phyloP scores from a whole-genome alignment of 2,329 filamentous ascomycete genomes.

The Alternaria sp. region DNA sequence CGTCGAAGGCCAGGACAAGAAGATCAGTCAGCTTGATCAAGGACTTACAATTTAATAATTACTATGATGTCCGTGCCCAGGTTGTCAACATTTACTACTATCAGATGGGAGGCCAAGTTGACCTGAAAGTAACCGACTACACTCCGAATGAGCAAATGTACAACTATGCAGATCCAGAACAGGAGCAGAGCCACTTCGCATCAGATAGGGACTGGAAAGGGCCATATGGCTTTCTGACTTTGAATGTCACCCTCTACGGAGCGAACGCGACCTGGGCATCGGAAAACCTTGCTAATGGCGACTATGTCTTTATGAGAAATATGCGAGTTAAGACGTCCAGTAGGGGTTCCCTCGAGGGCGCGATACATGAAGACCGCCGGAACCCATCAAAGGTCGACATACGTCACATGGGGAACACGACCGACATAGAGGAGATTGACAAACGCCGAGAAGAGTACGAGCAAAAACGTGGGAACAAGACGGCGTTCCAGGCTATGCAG shows the following conservation, averaged over 20 bases:
- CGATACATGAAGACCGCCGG: slow-evolving; percentile 68
- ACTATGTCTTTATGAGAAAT: slow-evolving; percentile 74
- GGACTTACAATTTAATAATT: slow-evolving; percentile 65
- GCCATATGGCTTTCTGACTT: slow-evolving; percentile 74
- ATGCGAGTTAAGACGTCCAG: slow-evolving; percentile 70
- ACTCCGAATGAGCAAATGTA: slow-evolving; percentile 67
- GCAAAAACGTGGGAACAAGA: slow-evolving; percentile 23
- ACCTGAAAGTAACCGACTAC: slow-evolving; percentile 38
- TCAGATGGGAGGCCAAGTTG: slow-evolving; percentile 47
- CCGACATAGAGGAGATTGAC: slow-evolving; percentile 46
- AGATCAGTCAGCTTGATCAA: slow-evolving; percentile 64
- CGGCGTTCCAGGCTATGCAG: slow-evolving; percentile 22
- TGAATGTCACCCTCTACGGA: slow-evolving; percentile 76
- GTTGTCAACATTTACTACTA: slow-evolving; percentile 66
- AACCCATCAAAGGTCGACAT: slow-evolving; percentile 66
- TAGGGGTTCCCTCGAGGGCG: slow-evolving; percentile 72
- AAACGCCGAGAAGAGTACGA: slow-evolving; percentile 72
- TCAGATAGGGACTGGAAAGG: slow-evolving; percentile 69
- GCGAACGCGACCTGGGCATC: slow-evolving; percentile 70
- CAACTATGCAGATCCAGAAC: slow-evolving; percentile 56
- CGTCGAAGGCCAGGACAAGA: slow-evolving; percentile 9
- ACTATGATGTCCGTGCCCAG: slow-evolving; percentile 75
- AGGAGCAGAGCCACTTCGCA: slow-evolving; percentile 27
- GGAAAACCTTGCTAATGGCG: slow-evolving; percentile 63
- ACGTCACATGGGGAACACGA: slow-evolving; percentile 29